Conservation (phyloP, 2,329 filamentous ascomycete genomes). For the Microsporum canis region DNA sequence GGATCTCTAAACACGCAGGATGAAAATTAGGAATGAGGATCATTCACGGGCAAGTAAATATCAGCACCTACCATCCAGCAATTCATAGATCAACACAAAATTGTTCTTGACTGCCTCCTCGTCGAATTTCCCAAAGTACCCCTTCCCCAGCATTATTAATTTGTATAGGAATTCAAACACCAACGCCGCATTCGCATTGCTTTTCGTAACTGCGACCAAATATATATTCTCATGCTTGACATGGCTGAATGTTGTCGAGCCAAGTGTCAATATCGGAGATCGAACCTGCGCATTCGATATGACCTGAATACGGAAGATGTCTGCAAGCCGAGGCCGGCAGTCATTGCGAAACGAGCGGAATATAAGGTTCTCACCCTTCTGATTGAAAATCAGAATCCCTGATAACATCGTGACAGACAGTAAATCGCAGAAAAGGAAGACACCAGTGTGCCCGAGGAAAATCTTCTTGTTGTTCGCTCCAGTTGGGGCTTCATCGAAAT, state of each 20-base stretch:
- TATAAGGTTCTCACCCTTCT: constrained; percentile 99
- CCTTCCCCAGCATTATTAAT: constrained; percentile 76
- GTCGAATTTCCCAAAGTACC: constrained; percentile 98
- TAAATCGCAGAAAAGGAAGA: not conserved
- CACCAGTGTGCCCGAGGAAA: not conserved
- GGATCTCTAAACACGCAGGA: constrained; percentile 57
- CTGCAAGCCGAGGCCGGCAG: constrained; percentile 90
- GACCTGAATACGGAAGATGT: constrained; percentile 98
- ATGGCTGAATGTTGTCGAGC: constrained; percentile 97
- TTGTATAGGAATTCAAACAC: constrained; percentile 98
- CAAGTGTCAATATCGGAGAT: constrained; percentile 91
- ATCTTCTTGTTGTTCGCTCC: not conserved
- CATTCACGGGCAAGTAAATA: not conserved
- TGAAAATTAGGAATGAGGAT: not conserved
- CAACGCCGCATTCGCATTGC: constrained; percentile 94
- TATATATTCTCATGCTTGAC: constrained; percentile 99
- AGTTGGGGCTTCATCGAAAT: not conserved
- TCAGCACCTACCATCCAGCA: constrained; percentile 62
- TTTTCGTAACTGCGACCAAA: constrained; percentile 92
- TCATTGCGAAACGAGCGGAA: constrained; percentile 98
- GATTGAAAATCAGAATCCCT: constrained; percentile 95
- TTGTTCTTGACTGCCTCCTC: constrained; percentile 99
- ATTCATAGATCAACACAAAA: constrained; percentile 95
- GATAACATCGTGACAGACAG: constrained; percentile 63
- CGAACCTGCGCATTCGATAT: constrained; percentile 97